A percentile compares a stretch with the other conserved stretches of the same genome.
phyloP scores from a whole-genome alignment of 2,329 filamentous ascomycete species.

The Cladosporium sp. region DNA sequence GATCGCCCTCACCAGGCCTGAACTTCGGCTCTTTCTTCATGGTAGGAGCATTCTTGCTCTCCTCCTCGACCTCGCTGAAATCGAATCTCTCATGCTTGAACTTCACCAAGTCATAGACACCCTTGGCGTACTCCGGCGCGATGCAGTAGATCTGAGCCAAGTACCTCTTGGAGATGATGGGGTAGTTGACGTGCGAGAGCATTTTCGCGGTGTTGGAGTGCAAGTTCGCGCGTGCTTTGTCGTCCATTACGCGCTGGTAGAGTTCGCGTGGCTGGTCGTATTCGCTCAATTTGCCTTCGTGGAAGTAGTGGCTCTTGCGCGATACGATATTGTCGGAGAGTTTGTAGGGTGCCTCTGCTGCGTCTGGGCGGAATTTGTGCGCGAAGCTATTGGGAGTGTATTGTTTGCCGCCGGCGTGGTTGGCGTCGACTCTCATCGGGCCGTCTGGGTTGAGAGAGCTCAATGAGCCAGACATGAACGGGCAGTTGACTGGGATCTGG shows the following conservation, averaged over 20 bases:
- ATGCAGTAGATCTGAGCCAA: conserved; percentile 51
- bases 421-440: conserved; percentile 45
- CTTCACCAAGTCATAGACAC: conserved; percentile 39
- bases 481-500: conserved; percentile 46
- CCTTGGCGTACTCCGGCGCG: conserved; percentile 42
- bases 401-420: conserved; percentile 45
- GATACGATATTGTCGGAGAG: conserved; percentile 48
- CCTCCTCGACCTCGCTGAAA: conserved; percentile 43
- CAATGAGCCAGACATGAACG: conserved; percentile 46
- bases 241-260: conserved; percentile 46
- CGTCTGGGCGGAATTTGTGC: conserved; percentile 49
- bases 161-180: conserved; percentile 41
- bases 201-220: conserved; percentile 46
- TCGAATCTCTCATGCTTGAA: conserved; percentile 42
- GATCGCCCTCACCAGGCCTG: conserved; percentile 35
- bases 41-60: conserved; percentile 41
- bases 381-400: conserved; percentile 50
- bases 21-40: conserved; percentile 46
- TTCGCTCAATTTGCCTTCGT: conserved; percentile 50
- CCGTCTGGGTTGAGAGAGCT: conserved; percentile 48
- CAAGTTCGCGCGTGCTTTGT: conserved; percentile 40
- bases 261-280: conserved; percentile 50
- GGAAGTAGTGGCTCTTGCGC: conserved; percentile 51
- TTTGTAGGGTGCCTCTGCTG: conserved; percentile 46
- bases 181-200: conserved; percentile 25